phyloP scores from a whole-genome alignment of 352 stramenopile genomes.

The Phytophthora cajani region DNA sequence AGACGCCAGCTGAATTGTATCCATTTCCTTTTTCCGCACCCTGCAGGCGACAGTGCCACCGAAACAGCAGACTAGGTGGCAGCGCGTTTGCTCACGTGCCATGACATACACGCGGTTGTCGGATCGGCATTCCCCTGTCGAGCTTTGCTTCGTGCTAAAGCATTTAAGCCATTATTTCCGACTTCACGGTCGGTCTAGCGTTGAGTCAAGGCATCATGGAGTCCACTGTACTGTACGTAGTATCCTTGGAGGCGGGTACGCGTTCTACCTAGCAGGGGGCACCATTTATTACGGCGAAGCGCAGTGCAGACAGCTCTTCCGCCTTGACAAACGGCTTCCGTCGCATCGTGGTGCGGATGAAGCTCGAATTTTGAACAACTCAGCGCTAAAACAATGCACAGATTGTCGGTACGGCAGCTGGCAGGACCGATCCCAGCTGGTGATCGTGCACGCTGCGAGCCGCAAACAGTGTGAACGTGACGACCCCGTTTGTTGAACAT shows the following conservation, averaged over 20 bases:
- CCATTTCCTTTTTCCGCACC: background rate
- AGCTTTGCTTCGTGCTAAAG: background rate
- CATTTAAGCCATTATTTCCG: no score
- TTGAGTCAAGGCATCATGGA: background rate
- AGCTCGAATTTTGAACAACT: no score
- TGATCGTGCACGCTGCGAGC: background rate
- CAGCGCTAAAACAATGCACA: no score
- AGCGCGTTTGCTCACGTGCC: background rate
- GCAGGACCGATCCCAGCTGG: background rate
- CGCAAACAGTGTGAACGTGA: background rate
- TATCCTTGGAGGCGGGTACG: background rate
- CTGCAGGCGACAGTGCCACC: conserved; percentile 2
- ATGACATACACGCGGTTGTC: background rate
- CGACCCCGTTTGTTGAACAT: background rate
- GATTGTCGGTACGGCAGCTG: background rate
- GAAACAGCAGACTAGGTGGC: conserved; percentile 9
- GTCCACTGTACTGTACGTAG: no score
- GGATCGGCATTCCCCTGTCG: no score
- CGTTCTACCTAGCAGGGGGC: no score
- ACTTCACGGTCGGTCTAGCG: background rate
- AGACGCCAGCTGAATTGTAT: background rate
- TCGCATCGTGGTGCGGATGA: background rate
- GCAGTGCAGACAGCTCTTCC: background rate
- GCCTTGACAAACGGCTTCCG: background rate
- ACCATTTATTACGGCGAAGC: background rate